Evolutionary conservation across 257 asterid genomes (phyloP).

Genomic region (Jacaranda mimosifolia): DNA sequence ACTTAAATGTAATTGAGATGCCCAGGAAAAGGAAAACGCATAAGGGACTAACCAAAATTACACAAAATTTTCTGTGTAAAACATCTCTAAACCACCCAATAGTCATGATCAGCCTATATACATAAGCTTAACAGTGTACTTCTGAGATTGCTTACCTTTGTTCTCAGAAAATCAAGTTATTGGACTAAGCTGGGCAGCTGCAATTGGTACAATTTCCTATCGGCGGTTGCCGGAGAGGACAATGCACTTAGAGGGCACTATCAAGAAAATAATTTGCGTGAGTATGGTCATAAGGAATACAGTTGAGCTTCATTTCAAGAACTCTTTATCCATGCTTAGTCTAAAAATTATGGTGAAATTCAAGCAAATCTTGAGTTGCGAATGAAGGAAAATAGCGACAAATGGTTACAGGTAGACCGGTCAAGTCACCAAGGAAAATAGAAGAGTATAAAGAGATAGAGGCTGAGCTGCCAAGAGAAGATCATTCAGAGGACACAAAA

Average conservation of each 20-base stretch:
- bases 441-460: too few relatives aligned
- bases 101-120: constrained; percentile 19
- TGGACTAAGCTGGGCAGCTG: not conserved
- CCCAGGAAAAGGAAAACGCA: constrained; percentile 9
- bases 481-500: too few relatives aligned
- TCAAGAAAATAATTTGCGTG: not conserved
- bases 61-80: not conserved
- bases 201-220: not conserved
- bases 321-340: too few relatives aligned
- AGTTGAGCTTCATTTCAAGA: not conserved
- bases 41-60: constrained; percentile 11
- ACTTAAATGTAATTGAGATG: constrained; percentile 15
- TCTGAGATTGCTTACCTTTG: not conserved
- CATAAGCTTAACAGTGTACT: constrained; percentile 13
- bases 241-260: not conserved
- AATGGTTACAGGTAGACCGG: too few relatives aligned
- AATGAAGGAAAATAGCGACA: too few relatives aligned
- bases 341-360: too few relatives aligned
- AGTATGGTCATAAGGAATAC: too few relatives aligned
- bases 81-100: not conserved
- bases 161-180: constrained; percentile 6
- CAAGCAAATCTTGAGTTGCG: too few relatives aligned
- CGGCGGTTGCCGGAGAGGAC: not conserved
- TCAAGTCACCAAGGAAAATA: too few relatives aligned
- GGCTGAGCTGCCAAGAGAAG: too few relatives aligned